Base-by-base conservation (phyloP, 805 yeast species). In the Zygoascus ofunaensis region DNA sequence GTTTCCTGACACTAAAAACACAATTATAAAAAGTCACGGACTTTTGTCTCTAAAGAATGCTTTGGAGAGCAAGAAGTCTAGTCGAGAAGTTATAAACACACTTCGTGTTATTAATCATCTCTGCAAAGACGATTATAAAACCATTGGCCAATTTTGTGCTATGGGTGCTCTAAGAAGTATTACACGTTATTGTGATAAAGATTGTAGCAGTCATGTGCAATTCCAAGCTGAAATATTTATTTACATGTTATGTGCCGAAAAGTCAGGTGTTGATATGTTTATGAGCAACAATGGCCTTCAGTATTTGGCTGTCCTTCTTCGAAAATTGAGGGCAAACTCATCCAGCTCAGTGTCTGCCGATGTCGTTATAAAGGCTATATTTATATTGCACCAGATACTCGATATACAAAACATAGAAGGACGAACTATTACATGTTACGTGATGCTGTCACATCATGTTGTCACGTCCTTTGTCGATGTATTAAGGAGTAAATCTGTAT, bases 311-410 rank as follows among this genome's bases (percentile, higher is more conserved):
- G 33, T 14, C 2, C 19, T 37, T 26, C 30, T 26, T 26, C 30
- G 30, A 26, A 12, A 26, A 26, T 26, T 62, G 14, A 55, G 53
- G 7, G 57, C 77, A 64, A n/a, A n/a, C n/a, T n/a, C n/a, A n/a
- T 63, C 72, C 37, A 70, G 48, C 65, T 68, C 40, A 45, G 68
- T 42, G 55, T 66, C 49, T 59, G 64, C 52, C 49, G 71, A 49
- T 4, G 49, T 52, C 7, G 39, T 54, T 2, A 46, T 49, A 1
- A 45, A 15, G 8, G 28, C 24, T 14, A 14, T 15, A 19, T 19
- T 26, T 12, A 26, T 26, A 26, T 8, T 26, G 30, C 30, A 26
- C 30, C 30, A 26, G 12, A 26, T 26, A 12, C 30, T 26, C 12
- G 30, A 26, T 8, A 12, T 26, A 8, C 30, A 26, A 26, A 26